Conservation (phyloP, 768 basidiomycete species). For the Russula griseocarnosa region DNA sequence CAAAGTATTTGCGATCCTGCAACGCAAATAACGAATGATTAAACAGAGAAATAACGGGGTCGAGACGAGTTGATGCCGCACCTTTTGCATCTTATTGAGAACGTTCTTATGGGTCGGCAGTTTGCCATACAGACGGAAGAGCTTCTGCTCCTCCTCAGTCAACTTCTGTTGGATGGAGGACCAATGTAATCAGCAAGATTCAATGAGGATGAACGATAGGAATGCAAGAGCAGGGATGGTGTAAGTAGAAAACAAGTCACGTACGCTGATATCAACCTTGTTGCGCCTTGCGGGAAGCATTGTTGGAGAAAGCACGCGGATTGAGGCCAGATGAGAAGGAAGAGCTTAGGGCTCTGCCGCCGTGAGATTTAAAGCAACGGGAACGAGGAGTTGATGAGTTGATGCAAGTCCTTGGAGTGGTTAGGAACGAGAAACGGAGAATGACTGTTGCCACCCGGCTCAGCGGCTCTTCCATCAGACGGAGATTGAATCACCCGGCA, state of each 20-base stretch:
- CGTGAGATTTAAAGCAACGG: constrained; percentile 17
- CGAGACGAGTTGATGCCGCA: constrained; percentile 35
- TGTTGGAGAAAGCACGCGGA: constrained; percentile 21
- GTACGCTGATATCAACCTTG: constrained; percentile 91
- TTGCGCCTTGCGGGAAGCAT: constrained; percentile 82
- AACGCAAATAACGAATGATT: constrained; percentile 15
- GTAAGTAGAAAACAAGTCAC: constrained; percentile 34
- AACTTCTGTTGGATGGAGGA: constrained; percentile 51
- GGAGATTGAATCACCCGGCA: constrained; percentile 17
- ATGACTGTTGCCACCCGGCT: constrained; percentile 9
- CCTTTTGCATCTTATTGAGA: constrained; percentile 94
- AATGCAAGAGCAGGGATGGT: constrained; percentile 6
- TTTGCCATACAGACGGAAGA: constrained; percentile 93
- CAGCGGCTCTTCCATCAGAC: not conserved
- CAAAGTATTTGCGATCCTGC: constrained; percentile 98
- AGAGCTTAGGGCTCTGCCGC: constrained; percentile 29
- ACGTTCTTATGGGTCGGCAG: constrained; percentile 91
- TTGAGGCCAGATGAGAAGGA: constrained; percentile 22
- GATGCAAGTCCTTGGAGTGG: constrained; percentile 6
- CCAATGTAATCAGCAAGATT: not conserved
- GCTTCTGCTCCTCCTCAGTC: constrained; percentile 86
- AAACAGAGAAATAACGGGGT: constrained; percentile 21
- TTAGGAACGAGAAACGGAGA: constrained; percentile 1
- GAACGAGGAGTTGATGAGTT: not conserved
- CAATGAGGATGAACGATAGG: not conserved